Conservation (phyloP, 257 asterid genomes). For the Solanum sejunctum region DNA sequence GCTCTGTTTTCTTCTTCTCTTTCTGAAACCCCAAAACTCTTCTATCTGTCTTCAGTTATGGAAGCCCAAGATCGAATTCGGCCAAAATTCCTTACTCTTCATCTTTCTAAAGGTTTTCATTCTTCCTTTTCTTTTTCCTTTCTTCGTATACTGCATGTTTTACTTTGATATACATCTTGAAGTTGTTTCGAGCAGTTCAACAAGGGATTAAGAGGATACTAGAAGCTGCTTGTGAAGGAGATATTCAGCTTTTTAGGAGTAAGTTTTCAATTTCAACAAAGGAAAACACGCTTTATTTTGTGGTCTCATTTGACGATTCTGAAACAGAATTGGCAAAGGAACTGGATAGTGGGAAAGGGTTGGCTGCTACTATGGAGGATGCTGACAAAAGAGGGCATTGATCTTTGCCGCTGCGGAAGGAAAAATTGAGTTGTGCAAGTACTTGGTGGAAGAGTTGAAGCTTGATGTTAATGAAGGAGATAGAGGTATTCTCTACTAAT, state of each 20-base stretch:
- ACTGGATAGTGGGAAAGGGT: conserved; percentile 77
- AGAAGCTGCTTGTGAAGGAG: conserved; percentile 63
- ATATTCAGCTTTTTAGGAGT: conserved; percentile 57
- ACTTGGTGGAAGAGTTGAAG: conserved; percentile 72
- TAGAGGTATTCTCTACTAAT: conserved; percentile 34
- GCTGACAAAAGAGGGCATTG: conserved; percentile 81
- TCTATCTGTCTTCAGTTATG: not conserved
- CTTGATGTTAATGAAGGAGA: conserved; percentile 65
- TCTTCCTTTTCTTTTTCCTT: not conserved
- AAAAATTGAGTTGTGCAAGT: conserved; percentile 70
- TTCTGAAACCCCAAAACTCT: not conserved
- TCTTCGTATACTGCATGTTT: not conserved
- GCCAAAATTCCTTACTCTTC: not conserved
- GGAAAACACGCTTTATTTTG: not conserved
- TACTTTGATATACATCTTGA: not conserved
- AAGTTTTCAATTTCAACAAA: not conserved
- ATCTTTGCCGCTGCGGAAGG: conserved; percentile 81
- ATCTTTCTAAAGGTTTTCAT: conserved; percentile 51
- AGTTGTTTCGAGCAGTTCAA: conserved; percentile 36
- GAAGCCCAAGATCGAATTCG: too few relatives aligned
- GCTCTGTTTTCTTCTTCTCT: not conserved
- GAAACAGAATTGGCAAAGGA: conserved; percentile 39
- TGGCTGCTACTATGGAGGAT: conserved; percentile 65
- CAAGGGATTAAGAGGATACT: conserved; percentile 46
- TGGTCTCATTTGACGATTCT: not conserved